Conservation (phyloP, 768 basidiomycete species). For the Chalciporus chontae region DNA sequence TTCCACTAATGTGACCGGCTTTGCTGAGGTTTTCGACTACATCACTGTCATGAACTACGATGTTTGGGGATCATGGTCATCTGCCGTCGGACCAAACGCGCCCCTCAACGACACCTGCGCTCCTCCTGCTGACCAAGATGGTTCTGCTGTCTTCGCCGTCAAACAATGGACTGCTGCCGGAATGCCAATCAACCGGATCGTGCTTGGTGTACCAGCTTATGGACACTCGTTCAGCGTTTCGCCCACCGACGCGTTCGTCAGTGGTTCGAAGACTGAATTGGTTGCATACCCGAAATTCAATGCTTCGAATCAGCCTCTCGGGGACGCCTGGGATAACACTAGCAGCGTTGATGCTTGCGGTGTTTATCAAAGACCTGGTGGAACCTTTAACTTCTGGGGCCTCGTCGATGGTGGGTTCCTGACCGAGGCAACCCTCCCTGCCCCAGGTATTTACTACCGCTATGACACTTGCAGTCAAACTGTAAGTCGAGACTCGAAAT, state of each 20-base stretch:
- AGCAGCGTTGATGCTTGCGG: slow-evolving; percentile 59
- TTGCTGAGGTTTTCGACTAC: slow-evolving; percentile 64
- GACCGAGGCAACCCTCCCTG: slow-evolving; percentile 19
- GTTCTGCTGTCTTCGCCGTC: slow-evolving; percentile 72
- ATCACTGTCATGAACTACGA: slow-evolving; percentile 66
- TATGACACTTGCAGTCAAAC: slow-evolving; percentile 70
- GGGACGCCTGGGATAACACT: slow-evolving; percentile 53
- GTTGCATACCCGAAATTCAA: slow-evolving; percentile 50
- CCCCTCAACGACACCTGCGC: slow-evolving; percentile 76
- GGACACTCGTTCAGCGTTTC: slow-evolving; percentile 65
- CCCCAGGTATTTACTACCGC: slow-evolving; percentile 44
- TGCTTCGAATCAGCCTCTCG: slow-evolving; percentile 37
- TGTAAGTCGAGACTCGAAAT: slow-evolving; percentile 35
- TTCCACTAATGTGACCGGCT: slow-evolving; percentile 61
- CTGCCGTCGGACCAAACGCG: slow-evolving; percentile 69
- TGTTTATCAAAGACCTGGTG: slow-evolving; percentile 40
- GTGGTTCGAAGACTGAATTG: slow-evolving; percentile 33
- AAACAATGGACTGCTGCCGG: slow-evolving; percentile 69
- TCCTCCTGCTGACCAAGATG: slow-evolving; percentile 51
- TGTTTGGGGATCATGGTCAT: slow-evolving; percentile 46
- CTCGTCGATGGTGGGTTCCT: slow-evolving; percentile 54
- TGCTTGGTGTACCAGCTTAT: slow-evolving; percentile 78
- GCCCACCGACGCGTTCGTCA: slow-evolving; percentile 32
- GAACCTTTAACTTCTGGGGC: slow-evolving; percentile 56
- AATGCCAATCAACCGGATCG: slow-evolving; percentile 63